Percentiles rank a stretch among this genome's conserved stretches.
These are phyloP conservation scores for Eucalyptus sideroxylon DNA, from an alignment of 345 rosid genomes.

Conservation along the genomic window DNA sequence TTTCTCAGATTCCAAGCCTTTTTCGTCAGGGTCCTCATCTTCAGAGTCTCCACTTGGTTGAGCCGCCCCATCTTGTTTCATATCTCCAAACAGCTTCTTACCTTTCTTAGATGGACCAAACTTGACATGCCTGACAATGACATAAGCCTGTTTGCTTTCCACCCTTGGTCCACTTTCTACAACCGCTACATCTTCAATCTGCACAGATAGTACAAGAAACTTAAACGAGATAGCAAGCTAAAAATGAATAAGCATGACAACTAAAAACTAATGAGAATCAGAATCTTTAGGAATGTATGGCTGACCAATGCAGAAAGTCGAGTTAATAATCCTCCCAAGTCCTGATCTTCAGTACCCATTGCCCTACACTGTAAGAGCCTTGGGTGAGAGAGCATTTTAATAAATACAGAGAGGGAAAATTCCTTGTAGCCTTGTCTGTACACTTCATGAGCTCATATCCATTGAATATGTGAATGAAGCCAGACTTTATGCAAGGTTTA, in stretches of 20 bases:
- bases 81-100: constrained; percentile 17
- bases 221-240: neutral
- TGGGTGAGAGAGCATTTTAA: neutral
- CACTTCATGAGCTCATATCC: neutral
- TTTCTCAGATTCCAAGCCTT: neutral
- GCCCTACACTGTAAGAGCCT: constrained; percentile 49
- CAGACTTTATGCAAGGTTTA: neutral
- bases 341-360: constrained; percentile 39
- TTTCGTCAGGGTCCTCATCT: neutral
- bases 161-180: constrained; percentile 65
- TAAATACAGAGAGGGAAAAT: neutral
- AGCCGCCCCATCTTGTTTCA: neutral
- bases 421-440: neutral
- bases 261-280: neutral
- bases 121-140: constrained; percentile 53
- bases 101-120: constrained; percentile 70
- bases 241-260: neutral
- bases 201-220: neutral
- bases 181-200: constrained; percentile 53
- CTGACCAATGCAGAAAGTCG: constrained; percentile 44
- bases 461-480: neutral
- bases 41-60: neutral
- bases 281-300: neutral
- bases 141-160: constrained; percentile 53
- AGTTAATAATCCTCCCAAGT: constrained; percentile 50